Base-by-base conservation (phyloP, 1,139 yeast species). In the Geotrichum cucujoidarum region DNA sequence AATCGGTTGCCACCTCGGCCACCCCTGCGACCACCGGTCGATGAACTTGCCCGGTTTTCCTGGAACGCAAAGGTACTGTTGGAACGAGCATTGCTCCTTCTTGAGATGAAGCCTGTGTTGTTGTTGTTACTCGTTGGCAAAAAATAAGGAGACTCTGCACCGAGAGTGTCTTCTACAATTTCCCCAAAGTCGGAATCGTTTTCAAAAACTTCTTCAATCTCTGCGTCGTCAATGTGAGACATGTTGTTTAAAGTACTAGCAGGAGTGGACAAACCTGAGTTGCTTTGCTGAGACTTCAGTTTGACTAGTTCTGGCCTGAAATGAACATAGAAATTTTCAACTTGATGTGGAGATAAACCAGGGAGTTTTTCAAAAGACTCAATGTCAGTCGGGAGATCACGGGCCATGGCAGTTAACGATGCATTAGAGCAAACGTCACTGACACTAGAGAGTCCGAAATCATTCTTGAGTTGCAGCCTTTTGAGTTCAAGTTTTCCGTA, bases 361-460 rank as follows among this genome's bases (percentile, higher is more conserved):
- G 51, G 39, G 3, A 55, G 33, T 17, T 33, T 24, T 11, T 39
- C 33, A 39, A 54, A 57, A 10, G 42, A 18, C 33, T 45, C 49
- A 14, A 49, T 24, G 29, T 49, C 49, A 13, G 47, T 46, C n/a
- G 52, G 52, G 2, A 49, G 38, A 5, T 22, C 11, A 5, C 25
- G 41, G 1, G 60, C 55, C 47, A 56, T 38, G 22, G 49, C 57
- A 18, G 50, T 46, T 6, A 57, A 39, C 20, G 53, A 48, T 5
- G 31, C 53, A 17, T 55, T 52, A 8, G 57, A 51, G 43, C 60
- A 57, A 3, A 57, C 49, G 3, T 50, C 53, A 8, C 47, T 29
- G 1, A 48, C 48, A 11, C 36, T 33, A 5, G 43, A 16, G 33
- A 51, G 21, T 5, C 39, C 36, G 36, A 43, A 39, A 1, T 45